Evolutionary conservation across 768 basidiomycete species (phyloP).

Genomic region (Mrakia frigida): DNA sequence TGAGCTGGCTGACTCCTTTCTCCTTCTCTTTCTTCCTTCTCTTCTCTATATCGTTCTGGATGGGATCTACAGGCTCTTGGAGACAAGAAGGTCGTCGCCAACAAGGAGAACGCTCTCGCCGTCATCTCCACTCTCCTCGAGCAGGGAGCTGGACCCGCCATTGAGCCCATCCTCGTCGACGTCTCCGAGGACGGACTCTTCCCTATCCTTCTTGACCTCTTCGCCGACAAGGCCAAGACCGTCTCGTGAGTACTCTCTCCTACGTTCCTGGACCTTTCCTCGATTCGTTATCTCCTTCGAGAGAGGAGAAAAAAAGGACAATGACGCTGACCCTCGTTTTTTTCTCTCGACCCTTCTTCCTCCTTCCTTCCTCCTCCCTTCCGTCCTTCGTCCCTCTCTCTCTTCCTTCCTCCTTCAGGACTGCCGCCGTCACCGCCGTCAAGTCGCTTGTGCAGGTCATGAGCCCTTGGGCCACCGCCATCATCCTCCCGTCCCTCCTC

Average conservation of each 20-base stretch:
- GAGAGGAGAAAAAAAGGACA: background rate
- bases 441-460: slow-evolving; percentile 65
- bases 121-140: slow-evolving; percentile 62
- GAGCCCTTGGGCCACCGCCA: slow-evolving; percentile 79
- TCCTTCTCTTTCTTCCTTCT: background rate
- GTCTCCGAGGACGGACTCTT: slow-evolving; percentile 66
- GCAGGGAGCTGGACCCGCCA: slow-evolving; percentile 67
- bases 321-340: slow-evolving; percentile 6
- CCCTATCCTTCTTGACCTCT: slow-evolving; percentile 76
- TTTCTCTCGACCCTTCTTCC: background rate
- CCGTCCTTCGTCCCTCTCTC: background rate
- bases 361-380: background rate
- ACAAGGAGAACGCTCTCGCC: slow-evolving; percentile 80
- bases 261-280: background rate
- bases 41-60: background rate
- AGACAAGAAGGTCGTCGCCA: slow-evolving; percentile 91
- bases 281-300: background rate
- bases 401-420: slow-evolving; percentile 44
- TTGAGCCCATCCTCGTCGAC: slow-evolving; percentile 82
- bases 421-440: slow-evolving; percentile 77
- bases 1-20: background rate
- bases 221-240: slow-evolving; percentile 90
- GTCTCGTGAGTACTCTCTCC: slow-evolving; percentile 47
- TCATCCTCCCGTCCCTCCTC: slow-evolving; percentile 77
- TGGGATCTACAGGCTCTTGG: slow-evolving; percentile 56